Base-by-base conservation (phyloP, 2,329 filamentous ascomycete genomes). In the Drechslerella stenobrocha region DNA sequence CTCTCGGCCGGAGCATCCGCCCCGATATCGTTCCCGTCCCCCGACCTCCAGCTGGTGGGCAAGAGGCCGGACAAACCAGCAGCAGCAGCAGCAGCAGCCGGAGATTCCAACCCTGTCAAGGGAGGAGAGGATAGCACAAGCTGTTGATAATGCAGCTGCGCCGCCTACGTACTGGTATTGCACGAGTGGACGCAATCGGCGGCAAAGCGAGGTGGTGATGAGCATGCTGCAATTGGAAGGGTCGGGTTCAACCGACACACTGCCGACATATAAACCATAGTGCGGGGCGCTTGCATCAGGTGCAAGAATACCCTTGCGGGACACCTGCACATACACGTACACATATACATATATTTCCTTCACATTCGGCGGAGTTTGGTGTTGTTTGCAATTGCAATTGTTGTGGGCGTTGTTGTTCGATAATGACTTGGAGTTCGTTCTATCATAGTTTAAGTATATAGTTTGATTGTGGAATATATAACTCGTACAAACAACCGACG, bases 91-190 rank as follows among this genome's bases (percentile, higher is more conserved):
- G 11, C 47, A 20, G n/a, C 13, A 42, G 18, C 13, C 11, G 9
- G 26, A 34, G 26, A 37, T 20, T 7, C 8, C 35, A 34, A 47
- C 32, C 1, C 47, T 46, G n/a, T 45, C 52, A 7, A 45, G 52
- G 34, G 52, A 64, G 20, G 30, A 57, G 15, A 37, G 37, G 18
- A 52, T 56, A 20, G 24, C 45, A 15, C 24, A 52, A 7, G 18
- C 37, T 8, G 30, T 64, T 1, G 52, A 40, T 7, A 52, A 52
- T 34, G 30, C 35, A 2, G 18, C 28, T 11, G 52, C 52, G 5
- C 60, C 60, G 28, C 60, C 60, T 8, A 52, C 60, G 20, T 65
- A 65, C 26, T 65, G 34, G 20, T 56, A 64, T n/a, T 52, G 52
- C 1, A 58, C 60, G n/a, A 46, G 45, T 40, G 22, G n/a, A 13